Evolutionary conservation across 495 filamentous ascomycete genomes (phyloP).

Genomic region (Patellaria atrata): DNA sequence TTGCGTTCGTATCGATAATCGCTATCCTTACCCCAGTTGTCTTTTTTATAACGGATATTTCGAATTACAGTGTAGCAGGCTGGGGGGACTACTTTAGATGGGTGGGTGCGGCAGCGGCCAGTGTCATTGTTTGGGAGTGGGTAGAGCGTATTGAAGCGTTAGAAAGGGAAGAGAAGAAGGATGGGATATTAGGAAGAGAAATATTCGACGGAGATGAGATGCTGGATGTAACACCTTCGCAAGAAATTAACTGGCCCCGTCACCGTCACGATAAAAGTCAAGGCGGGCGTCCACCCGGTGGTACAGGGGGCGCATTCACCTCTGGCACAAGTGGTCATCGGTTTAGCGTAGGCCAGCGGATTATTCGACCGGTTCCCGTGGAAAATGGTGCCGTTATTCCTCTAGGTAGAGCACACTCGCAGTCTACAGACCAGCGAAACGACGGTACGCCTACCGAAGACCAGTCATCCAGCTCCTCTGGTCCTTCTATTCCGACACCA

Average conservation of each 20-base stretch:
- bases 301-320: slow-evolving; percentile 4
- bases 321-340: slow-evolving; percentile 16
- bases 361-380: too few relatives aligned
- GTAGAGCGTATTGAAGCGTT: slow-evolving; percentile 96
- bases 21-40: slow-evolving; percentile 81
- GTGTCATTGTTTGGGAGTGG: slow-evolving; percentile 98
- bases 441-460: slow-evolving; percentile 12
- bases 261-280: slow-evolving; percentile 4
- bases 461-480: slow-evolving; percentile 25
- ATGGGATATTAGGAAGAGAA: slow-evolving; percentile 85
- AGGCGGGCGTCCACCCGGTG: slow-evolving; percentile 4
- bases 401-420: background rate
- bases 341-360: too few relatives aligned
- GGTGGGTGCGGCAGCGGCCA: slow-evolving; percentile 92
- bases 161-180: slow-evolving; percentile 90
- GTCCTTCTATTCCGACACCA: slow-evolving; percentile 41
- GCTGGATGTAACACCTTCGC: slow-evolving; percentile 57
- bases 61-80: slow-evolving; percentile 69
- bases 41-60: slow-evolving; percentile 91
- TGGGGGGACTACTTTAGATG: slow-evolving; percentile 98
- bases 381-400: slow-evolving; percentile 14
- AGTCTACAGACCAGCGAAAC: too few relatives aligned
- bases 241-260: slow-evolving; percentile 41
- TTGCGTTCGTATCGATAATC: slow-evolving; percentile 64
- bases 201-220: slow-evolving; percentile 96